Evolutionary conservation across 139 green algal species (phyloP).

Genomic region (Eudorina sp.): DNA sequence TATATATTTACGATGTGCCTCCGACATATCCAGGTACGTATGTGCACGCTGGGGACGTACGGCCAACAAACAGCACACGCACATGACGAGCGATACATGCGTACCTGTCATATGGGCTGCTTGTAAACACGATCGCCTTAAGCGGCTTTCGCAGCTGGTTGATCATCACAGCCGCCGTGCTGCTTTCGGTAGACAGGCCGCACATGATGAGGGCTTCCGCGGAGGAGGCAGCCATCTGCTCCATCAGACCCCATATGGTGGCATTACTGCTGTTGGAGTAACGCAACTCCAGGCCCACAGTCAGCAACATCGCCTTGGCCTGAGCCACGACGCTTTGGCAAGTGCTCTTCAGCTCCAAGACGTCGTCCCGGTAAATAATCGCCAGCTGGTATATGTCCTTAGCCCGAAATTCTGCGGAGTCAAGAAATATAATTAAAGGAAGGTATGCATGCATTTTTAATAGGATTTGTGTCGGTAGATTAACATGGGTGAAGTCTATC

Average conservation of each 20-base stretch:
- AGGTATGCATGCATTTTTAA: no score
- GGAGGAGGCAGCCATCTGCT: background rate
- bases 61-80: no score
- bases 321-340: constrained; percentile 3
- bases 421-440: no score
- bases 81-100: no score
- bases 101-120: constrained; percentile 24
- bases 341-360: background rate
- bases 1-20: no score
- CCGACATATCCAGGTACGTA: no score
- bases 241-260: background rate
- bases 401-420: constrained; percentile 39
- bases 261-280: background rate
- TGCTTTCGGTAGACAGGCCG: constrained; percentile 4
- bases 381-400: constrained; percentile 14
- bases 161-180: background rate
- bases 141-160: constrained; percentile 17
- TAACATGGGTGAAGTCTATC: no score
- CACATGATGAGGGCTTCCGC: constrained; percentile 33
- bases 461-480: no score
- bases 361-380: constrained; percentile 4
- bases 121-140: constrained; percentile 48
- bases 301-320: background rate
- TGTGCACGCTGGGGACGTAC: no score
- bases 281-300: background rate